Percentiles rank a stretch among this genome's conserved stretches.
Conservation (phyloP, 2,329 filamentous ascomycete genomes). For the Lasiodiplodia sp. region DNA sequence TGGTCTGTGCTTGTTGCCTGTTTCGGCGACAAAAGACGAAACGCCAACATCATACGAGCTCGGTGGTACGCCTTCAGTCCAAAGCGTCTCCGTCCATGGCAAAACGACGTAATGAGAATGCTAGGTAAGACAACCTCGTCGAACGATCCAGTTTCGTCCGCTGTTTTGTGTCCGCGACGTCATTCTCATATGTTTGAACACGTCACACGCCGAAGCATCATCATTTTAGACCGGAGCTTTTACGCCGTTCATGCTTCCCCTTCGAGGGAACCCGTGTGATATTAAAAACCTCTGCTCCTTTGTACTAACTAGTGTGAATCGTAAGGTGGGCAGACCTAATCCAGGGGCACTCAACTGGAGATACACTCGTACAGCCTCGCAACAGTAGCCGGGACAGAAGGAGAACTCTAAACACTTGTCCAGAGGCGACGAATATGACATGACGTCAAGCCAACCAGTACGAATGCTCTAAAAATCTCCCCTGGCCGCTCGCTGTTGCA, state of each 20-base stretch:
- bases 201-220: not conserved
- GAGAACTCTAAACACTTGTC: not conserved
- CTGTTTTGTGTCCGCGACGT: not conserved
- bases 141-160: not conserved
- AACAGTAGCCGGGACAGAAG: not conserved
- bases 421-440: not conserved
- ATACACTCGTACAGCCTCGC: not conserved
- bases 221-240: not conserved
- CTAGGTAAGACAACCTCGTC: too few species aligned
- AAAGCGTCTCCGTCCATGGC: not conserved
- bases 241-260: not conserved
- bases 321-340: not conserved
- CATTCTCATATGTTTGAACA: slow-evolving; percentile 2
- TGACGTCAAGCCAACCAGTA: not conserved
- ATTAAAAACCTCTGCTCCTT: slow-evolving; percentile 7
- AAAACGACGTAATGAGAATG: not conserved
- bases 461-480: not conserved
- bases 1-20: slow-evolving; percentile 24
- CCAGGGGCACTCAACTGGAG: not conserved
- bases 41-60: slow-evolving; percentile 14
- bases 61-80: not conserved
- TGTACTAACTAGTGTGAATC: not conserved
- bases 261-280: not conserved
- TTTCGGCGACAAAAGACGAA: slow-evolving; percentile 16
- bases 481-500: not conserved